Evolutionary conservation across 345 rosid genomes (phyloP).

Genomic region (Syzygium grande): DNA sequence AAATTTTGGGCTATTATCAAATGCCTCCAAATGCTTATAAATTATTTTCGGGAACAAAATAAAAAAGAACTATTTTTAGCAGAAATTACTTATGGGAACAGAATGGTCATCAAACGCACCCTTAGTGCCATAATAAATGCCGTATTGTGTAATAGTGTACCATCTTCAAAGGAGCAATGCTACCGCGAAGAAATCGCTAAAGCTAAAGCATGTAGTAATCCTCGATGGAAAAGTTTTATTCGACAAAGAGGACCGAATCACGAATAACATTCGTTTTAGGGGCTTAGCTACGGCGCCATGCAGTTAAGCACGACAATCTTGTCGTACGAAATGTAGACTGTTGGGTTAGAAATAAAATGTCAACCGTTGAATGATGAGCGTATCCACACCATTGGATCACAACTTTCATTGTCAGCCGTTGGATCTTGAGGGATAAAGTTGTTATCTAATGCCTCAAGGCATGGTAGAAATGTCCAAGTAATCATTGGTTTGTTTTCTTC

Average conservation of each 20-base stretch:
- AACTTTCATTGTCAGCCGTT: accelerated
- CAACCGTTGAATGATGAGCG: too few relatives aligned
- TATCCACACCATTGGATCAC: not conserved
- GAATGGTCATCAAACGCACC: too few relatives aligned
- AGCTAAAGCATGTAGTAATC: not conserved
- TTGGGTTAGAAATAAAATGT: too few relatives aligned
- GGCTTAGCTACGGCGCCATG: accelerated
- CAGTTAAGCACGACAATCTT: too few relatives aligned
- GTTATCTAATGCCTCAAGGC: not conserved
- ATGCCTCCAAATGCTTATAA: too few relatives aligned
- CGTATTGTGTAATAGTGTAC: not conserved
- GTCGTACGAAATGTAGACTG: too few relatives aligned
- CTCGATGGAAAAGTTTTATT: not conserved
- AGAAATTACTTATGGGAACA: too few relatives aligned
- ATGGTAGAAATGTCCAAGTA: not conserved
- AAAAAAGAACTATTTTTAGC: too few relatives aligned
- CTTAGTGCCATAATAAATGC: not conserved
- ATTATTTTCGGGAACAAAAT: too few relatives aligned
- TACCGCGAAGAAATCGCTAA: not conserved
- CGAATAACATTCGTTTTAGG: not conserved
- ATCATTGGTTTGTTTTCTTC: not conserved
- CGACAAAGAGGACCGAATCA: not conserved
- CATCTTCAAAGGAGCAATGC: not conserved
- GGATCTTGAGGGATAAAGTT: not conserved
- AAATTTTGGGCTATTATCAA: too few relatives aligned